Evolutionary conservation across 306 rosid species (phyloP).

Genomic region (Glycine latifolia): DNA sequence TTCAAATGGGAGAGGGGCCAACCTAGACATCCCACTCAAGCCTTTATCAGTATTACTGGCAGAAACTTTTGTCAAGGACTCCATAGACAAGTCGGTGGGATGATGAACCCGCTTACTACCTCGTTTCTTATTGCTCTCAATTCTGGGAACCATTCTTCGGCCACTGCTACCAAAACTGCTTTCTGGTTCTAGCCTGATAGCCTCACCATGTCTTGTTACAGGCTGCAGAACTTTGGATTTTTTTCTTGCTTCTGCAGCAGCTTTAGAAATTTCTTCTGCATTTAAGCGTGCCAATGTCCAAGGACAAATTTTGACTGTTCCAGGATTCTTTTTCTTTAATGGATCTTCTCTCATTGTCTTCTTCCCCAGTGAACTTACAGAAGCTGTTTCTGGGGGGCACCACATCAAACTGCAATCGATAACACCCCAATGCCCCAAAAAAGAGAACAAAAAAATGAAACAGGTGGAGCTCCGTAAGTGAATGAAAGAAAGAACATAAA

Average conservation of each 20-base stretch:
- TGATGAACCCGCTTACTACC: slow-evolving; percentile 69
- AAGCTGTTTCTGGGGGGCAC: slow-evolving; percentile 89
- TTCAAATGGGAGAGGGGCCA: slow-evolving; percentile 88
- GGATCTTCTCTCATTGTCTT: slow-evolving; percentile 64
- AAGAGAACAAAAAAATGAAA: not conserved
- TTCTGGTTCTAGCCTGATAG: slow-evolving; percentile 59
- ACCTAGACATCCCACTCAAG: slow-evolving; percentile 60
- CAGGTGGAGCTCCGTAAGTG: slow-evolving; percentile 11
- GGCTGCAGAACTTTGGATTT: slow-evolving; percentile 94
- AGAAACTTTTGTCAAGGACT: slow-evolving; percentile 56
- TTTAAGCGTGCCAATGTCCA: slow-evolving; percentile 93
- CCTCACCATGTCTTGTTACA: slow-evolving; percentile 58
- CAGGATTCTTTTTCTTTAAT: slow-evolving; percentile 73
- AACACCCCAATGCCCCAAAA: slow-evolving; percentile 3
- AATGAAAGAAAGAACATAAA: slow-evolving; percentile 13
- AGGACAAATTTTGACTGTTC: slow-evolving; percentile 86
- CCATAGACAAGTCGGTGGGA: slow-evolving; percentile 76
- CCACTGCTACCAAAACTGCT: slow-evolving; percentile 74
- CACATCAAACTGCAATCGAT: slow-evolving; percentile 75
- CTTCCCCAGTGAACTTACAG: slow-evolving; percentile 83
- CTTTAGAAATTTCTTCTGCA: slow-evolving; percentile 88
- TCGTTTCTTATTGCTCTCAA: slow-evolving; percentile 72
- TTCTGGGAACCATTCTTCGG: slow-evolving; percentile 60
- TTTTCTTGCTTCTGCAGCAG: slow-evolving; percentile 94
- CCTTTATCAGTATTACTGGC: slow-evolving; percentile 56